phyloP scores from a whole-genome alignment of 2,329 filamentous ascomycete genomes.

The Arthrobotrys iridis region DNA sequence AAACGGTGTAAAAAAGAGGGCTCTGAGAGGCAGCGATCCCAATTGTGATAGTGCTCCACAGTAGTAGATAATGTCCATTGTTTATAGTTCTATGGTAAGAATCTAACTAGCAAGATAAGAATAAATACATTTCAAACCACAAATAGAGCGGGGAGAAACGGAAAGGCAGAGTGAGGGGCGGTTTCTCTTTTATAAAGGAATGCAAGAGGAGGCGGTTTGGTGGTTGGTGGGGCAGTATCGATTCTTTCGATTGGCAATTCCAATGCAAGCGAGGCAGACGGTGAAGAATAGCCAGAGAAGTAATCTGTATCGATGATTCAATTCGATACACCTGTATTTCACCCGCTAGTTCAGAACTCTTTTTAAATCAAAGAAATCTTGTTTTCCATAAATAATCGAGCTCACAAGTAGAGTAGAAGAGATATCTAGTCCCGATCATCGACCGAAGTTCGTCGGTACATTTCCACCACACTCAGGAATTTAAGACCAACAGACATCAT shows the following conservation, averaged over 20 bases:
- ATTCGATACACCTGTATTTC: neutral
- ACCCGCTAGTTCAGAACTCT: no score
- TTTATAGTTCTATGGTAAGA: no score
- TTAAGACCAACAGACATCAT: neutral
- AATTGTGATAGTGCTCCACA: slow-evolving; percentile 2
- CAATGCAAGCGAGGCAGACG: neutral
- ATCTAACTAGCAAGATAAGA: slow-evolving; percentile 2
- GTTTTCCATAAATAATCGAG: no score
- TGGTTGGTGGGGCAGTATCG: slow-evolving; percentile 24
- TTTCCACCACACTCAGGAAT: neutral
- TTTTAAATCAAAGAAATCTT: no score
- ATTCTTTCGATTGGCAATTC: neutral
- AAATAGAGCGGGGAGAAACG: slow-evolving; percentile 4
- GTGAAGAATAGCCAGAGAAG: neutral
- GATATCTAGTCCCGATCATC: neutral
- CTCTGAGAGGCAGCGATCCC: slow-evolving; percentile 16
- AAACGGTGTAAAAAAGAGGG: slow-evolving; percentile 13
- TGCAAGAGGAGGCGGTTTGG: slow-evolving; percentile 16
- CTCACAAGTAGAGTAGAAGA: slow-evolving; percentile 3
- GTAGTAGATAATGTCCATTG: slow-evolving; percentile 10
- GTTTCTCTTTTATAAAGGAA: slow-evolving; percentile 25
- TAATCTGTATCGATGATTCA: neutral
- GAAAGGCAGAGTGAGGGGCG: slow-evolving; percentile 21
- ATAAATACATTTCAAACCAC: slow-evolving; percentile 33
- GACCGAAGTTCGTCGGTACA: slow-evolving; percentile 21